Evolutionary conservation across 2,329 filamentous ascomycete species (phyloP), one percentile per base, ranked within the genome.

Genomic region (Colletotrichum sp.): DNA sequence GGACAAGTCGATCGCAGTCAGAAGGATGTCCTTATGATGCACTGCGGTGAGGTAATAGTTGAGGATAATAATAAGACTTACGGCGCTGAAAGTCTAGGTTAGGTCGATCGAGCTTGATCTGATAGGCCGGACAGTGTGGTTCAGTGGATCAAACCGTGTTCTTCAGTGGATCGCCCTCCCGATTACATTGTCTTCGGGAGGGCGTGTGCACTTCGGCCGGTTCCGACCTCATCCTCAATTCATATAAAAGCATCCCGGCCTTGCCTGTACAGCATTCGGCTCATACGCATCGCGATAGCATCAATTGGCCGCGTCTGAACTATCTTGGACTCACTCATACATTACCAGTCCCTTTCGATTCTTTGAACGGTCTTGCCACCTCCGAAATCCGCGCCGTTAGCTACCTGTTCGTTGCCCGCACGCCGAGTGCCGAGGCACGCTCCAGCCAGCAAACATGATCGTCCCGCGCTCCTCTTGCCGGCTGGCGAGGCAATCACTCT

Each of bases 381-480:
- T 7, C 6, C 25, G 10, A n/a, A 10, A 6, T 32, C 16, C 12
- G n/a, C 32, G 15, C 34, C 48, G 55, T 61, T 32, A 36, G 25
- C n/a, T 15, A 28, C 64, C 43, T 22, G 22, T 39, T 22, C 16
- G 18, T 27, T 34, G 32, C 58, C 8, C 64, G 36, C 56, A 73
- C 66, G 18, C 27, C 9, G 36, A 22, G 25, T 36, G 56, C 55
- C 62, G n/a, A 56, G 62, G 60, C 61, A 39, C 64, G 34, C 34
- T 48, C 8, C 8, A 18, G 36, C 30, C 34, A 52, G 58, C 39
- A 15, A 68, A 65, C n/a, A 76, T 76, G 74, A 66, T 70, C n/a
- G 36, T 71, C n/a, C 61, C 74, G 43, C 74, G 60, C n/a, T 66
- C 74, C 15, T 71, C 71, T 28, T 62, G 71, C 66, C 71, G 71